These are phyloP conservation scores for sweet orange (Citrus sinensis) DNA, from an alignment of 345 rosid species.

Conservation along the genomic window DVS_A1.0 CM039167.1:29181501-29182000, in stretches of 20 bases:
- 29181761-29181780: no score
- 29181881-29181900: neutral
- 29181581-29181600: neutral
- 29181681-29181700: neutral
- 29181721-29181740: neutral
- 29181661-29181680: no score
- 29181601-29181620: neutral
- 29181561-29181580: neutral
- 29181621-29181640: neutral
- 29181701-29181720: neutral
- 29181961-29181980: no score
- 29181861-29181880: no score
- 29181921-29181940: no score
- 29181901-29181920: no score
- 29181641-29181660: neutral
- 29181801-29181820: no score
- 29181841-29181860: no score
- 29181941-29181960: no score
- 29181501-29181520: neutral
- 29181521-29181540: neutral
- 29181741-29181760: neutral
- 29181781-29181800: neutral
- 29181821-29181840: no score
- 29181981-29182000: no score
- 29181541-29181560: neutral